phyloP scores from a whole-genome alignment of 2,329 filamentous ascomycete species.

The Diaporthe vexans region DNA sequence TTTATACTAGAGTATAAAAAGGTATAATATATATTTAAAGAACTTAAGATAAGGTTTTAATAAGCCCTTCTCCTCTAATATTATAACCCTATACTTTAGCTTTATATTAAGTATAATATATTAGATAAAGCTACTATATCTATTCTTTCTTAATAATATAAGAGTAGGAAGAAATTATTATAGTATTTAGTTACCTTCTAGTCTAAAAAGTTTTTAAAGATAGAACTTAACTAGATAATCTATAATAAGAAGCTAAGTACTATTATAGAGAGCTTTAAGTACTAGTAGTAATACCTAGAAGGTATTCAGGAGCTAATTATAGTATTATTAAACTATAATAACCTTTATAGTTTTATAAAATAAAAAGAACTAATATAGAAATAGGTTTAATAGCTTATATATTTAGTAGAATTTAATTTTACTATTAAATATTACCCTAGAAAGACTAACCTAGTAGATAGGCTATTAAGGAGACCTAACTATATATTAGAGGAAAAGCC shows the following conservation, averaged over 20 bases:
- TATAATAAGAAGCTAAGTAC: not conserved
- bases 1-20: not conserved
- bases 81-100: not conserved
- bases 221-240: not conserved
- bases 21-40: not conserved
- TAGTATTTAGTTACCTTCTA: not conserved
- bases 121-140: not conserved
- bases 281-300: not conserved
- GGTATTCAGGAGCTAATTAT: not conserved
- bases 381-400: too few species aligned
- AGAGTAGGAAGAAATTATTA: not conserved
- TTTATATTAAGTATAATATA: not conserved
- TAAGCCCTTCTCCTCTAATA: not conserved
- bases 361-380: too few species aligned
- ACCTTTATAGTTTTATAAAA: not conserved
- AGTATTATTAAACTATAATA: not conserved
- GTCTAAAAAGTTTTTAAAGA: not conserved
- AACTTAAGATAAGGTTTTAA: not conserved
- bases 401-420: too few species aligned
- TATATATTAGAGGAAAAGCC: too few species aligned
- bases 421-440: too few species aligned
- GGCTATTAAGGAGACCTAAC: too few species aligned
- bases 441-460: too few species aligned
- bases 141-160: not conserved
- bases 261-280: not conserved